phyloP scores from a whole-genome alignment of 768 basidiomycete species.

The Sarcomyxa edulis region DNA sequence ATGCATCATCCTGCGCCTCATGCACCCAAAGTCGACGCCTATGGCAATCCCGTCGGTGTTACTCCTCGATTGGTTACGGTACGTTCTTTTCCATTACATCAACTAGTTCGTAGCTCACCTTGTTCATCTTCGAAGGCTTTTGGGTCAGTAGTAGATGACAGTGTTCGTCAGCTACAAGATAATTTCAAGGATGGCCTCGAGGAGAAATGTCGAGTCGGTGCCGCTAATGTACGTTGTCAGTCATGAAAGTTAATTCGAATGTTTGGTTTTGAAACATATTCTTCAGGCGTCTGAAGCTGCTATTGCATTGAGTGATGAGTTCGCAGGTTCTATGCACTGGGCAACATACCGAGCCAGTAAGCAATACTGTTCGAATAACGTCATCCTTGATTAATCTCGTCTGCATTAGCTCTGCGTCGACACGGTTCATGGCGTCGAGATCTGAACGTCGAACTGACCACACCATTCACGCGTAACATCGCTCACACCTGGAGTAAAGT shows the following conservation, averaged over 20 bases:
- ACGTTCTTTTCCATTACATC: too few relatives aligned
- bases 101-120: not conserved
- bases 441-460: slow-evolving; percentile 53
- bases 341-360: slow-evolving; percentile 51
- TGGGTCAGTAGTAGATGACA: slow-evolving; percentile 33
- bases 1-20: slow-evolving; percentile 38
- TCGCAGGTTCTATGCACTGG: slow-evolving; percentile 56
- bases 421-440: slow-evolving; percentile 53
- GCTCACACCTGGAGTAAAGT: slow-evolving; percentile 53
- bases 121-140: slow-evolving; percentile 35
- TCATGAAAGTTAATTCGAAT: not conserved
- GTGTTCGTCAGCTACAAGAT: slow-evolving; percentile 40
- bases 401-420: slow-evolving; percentile 42
- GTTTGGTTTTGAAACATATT: slow-evolving; percentile 3
- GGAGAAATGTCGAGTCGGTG: slow-evolving; percentile 50
- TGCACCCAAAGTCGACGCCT: slow-evolving; percentile 22
- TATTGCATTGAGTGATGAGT: slow-evolving; percentile 40
- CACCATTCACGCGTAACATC: slow-evolving; percentile 55
- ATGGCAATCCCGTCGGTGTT: too few relatives aligned
- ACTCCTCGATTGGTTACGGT: too few relatives aligned
- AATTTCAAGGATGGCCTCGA: slow-evolving; percentile 51
- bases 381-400: too few relatives aligned
- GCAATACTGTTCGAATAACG: too few relatives aligned
- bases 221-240: slow-evolving; percentile 34
- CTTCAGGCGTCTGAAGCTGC: slow-evolving; percentile 37